Conservation (phyloP, 2,329 filamentous ascomycete species). For the Fusarium solani-melongenae region DNA sequence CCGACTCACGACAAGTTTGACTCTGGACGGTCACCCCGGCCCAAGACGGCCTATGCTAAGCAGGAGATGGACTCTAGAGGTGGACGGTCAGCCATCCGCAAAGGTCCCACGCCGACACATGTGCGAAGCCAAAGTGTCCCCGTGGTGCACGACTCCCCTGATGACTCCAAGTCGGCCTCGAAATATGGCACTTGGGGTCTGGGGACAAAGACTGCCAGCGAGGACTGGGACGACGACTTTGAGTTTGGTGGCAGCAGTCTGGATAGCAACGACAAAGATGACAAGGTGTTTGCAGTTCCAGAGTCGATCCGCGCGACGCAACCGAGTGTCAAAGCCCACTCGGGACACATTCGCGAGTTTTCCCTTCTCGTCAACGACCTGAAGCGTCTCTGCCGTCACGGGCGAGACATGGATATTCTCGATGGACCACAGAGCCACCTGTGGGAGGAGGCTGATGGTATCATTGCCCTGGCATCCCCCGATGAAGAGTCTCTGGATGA, state of each 20-base stretch:
- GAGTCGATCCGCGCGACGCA: slow-evolving; percentile 84
- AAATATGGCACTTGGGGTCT: slow-evolving; percentile 88
- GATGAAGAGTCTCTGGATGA: slow-evolving; percentile 66
- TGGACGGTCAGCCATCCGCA: slow-evolving; percentile 74
- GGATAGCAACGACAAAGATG: slow-evolving; percentile 50
- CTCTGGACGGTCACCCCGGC: slow-evolving; percentile 68
- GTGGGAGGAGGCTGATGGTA: slow-evolving; percentile 87
- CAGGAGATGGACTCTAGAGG: slow-evolving; percentile 77
- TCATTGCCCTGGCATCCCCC: slow-evolving; percentile 84
- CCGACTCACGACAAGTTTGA: slow-evolving; percentile 70
- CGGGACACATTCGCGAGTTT: slow-evolving; percentile 84
- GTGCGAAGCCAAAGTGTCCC: slow-evolving; percentile 86
- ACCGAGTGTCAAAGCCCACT: slow-evolving; percentile 83
- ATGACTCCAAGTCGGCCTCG: slow-evolving; percentile 63
- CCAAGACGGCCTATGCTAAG: slow-evolving; percentile 81
- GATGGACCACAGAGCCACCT: slow-evolving; percentile 68
- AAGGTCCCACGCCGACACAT: slow-evolving; percentile 75
- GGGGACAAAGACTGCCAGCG: slow-evolving; percentile 81
- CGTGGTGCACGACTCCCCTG: slow-evolving; percentile 72
- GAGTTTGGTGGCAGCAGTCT: slow-evolving; percentile 71
- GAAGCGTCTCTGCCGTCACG: slow-evolving; percentile 79
- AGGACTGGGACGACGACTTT: slow-evolving; percentile 93
- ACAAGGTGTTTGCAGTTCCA: slow-evolving; percentile 63
- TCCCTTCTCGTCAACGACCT: slow-evolving; percentile 85
- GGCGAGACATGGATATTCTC: slow-evolving; percentile 73